Evolutionary conservation across 805 yeast genomes (phyloP).

Genomic region (Wickerhamiella australiensis): DNA sequence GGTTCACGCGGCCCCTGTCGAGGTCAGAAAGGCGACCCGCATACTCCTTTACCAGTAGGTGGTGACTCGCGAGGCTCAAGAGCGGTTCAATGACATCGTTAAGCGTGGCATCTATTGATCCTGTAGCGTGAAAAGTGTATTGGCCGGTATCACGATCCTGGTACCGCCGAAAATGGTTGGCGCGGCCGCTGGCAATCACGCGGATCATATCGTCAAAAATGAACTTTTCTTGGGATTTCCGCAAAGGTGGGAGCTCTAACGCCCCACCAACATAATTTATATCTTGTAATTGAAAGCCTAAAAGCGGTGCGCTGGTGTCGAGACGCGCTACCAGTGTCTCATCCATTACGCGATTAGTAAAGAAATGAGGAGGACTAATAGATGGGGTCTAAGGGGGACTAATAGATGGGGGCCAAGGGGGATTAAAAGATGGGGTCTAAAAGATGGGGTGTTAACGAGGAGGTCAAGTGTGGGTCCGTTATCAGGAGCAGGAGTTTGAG

Average conservation of each 20-base stretch:
- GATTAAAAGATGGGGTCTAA: no score
- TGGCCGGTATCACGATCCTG: slow-evolving; percentile 57
- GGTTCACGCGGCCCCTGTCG: slow-evolving; percentile 58
- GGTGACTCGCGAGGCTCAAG: slow-evolving; percentile 50
- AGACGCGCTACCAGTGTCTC: slow-evolving; percentile 1
- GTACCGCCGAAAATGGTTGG: slow-evolving; percentile 53
- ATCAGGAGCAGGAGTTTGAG: no score
- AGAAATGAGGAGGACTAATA: not conserved
- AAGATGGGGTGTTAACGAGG: no score
- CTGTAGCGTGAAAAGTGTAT: slow-evolving; percentile 49
- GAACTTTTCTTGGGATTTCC: slow-evolving; percentile 57
- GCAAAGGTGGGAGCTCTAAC: slow-evolving; percentile 23
- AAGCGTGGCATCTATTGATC: slow-evolving; percentile 52
- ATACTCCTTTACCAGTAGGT: slow-evolving; percentile 46
- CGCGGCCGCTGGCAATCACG: slow-evolving; percentile 54
- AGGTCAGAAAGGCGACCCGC: slow-evolving; percentile 45
- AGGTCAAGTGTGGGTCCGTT: no score
- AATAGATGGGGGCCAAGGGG: no score
- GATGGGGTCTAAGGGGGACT: not conserved
- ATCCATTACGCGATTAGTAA: not conserved
- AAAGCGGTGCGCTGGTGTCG: slow-evolving; percentile 4
- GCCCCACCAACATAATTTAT: not conserved
- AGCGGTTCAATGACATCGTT: slow-evolving; percentile 56
- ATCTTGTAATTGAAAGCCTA: not conserved
- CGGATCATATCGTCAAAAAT: slow-evolving; percentile 57